Conservation (phyloP, 495 filamentous ascomycete species). For the Talaromyces borbonicus region DNA sequence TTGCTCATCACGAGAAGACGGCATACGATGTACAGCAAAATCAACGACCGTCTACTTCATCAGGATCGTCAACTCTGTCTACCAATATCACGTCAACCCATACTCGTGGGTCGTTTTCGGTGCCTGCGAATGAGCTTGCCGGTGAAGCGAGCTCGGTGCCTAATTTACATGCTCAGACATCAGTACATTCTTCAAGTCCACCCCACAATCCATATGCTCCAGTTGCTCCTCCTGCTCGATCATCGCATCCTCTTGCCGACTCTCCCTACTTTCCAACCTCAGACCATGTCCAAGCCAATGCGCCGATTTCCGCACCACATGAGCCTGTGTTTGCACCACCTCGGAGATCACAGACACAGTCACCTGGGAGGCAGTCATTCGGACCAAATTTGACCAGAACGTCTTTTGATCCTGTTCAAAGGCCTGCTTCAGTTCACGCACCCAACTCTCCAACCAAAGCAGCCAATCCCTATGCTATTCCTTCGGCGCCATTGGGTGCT, state of each 20-base stretch:
- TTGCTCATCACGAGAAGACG: constrained; percentile 52
- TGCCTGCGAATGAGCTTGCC: background rate
- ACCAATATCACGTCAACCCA: constrained; percentile 5
- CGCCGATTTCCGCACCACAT: constrained; percentile 13
- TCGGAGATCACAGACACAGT: constrained; percentile 76
- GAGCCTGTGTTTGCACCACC: constrained; percentile 41
- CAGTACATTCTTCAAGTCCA: background rate
- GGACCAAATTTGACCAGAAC: constrained; percentile 36
- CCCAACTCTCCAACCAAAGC: constrained; percentile 39
- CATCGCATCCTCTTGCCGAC: background rate
- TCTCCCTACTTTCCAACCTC: background rate
- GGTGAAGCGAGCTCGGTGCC: background rate
- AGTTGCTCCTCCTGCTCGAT: background rate
- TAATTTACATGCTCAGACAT: background rate
- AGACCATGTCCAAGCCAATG: constrained; percentile 7
- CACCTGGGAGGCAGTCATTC: constrained; percentile 51
- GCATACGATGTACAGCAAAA: constrained; percentile 27
- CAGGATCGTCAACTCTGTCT: constrained; percentile 13
- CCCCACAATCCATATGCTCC: constrained; percentile 8
- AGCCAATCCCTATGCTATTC: constrained; percentile 25
- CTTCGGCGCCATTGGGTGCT: constrained; percentile 17
- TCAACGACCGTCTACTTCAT: constrained; percentile 18
- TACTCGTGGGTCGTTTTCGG: background rate
- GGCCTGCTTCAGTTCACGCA: constrained; percentile 61
- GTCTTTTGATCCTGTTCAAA: constrained; percentile 44